A percentile compares a stretch with the other conserved stretches of the same genome.
Evolutionary conservation across 1,284 basidiomycete species (phyloP).

Genomic region (Leccinum insolens): DNA sequence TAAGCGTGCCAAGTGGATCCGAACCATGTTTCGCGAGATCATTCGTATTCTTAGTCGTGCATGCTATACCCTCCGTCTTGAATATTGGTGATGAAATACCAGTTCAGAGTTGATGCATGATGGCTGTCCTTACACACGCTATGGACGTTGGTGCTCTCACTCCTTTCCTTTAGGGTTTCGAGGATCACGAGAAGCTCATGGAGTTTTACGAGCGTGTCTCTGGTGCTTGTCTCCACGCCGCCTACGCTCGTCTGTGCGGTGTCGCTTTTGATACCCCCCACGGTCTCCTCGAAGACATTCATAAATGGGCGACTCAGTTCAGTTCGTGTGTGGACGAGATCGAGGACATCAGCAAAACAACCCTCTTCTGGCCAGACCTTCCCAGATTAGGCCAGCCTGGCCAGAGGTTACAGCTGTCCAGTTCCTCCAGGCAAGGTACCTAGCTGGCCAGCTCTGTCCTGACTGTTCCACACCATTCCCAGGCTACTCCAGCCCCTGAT

Average conservation of each 20-base stretch:
- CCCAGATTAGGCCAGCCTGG: no score
- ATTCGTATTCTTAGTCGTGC: constrained; percentile 93
- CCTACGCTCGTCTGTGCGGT: constrained; percentile 98
- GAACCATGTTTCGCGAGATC: constrained; percentile 96
- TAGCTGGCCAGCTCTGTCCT: no score
- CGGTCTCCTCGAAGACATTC: constrained; percentile 95
- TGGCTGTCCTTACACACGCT: constrained; percentile 89
- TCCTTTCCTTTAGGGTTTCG: constrained; percentile 99
- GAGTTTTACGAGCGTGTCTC: constrained; percentile 99
- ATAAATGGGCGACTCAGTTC: constrained; percentile 98
- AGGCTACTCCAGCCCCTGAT: no score
- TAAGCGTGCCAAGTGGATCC: constrained; percentile 99
- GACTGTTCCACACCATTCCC: no score
- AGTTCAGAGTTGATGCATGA: constrained; percentile 77
- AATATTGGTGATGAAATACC: constrained; percentile 1
- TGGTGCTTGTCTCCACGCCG: constrained; percentile 95
- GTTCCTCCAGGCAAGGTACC: no score
- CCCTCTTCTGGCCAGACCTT: no score
- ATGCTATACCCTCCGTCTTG: constrained; percentile 29
- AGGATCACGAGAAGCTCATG: constrained; percentile 99
- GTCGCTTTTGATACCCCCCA: constrained; percentile 98
- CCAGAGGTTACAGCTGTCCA: no score
- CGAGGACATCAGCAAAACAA: constrained; percentile 59
- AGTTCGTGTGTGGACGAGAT: constrained; percentile 91
- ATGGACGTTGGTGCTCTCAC: constrained; percentile 99